phyloP scores from a whole-genome alignment of 164 flowering plant genomes.

The Platanus orientalis region DNA sequence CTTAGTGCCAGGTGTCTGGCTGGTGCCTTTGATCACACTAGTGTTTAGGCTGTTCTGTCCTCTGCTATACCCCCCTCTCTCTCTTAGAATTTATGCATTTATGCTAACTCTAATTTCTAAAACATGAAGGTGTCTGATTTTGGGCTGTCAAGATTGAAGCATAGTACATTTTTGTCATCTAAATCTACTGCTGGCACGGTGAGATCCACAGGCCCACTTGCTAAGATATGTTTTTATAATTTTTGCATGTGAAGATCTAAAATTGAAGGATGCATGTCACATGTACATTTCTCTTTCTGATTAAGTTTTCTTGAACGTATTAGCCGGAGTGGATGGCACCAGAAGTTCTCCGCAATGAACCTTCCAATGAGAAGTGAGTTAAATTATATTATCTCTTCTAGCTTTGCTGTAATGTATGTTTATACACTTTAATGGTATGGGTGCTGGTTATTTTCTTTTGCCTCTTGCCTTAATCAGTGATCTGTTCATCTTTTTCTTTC shows the following conservation, averaged over 20 bases:
- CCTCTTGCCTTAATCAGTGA: not conserved
- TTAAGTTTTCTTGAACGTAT: conserved; percentile 13
- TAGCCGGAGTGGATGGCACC: conserved; percentile 99
- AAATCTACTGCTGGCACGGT: conserved; percentile 99
- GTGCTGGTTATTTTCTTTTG: not conserved
- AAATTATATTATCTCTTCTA: not conserved
- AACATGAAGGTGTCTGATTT: conserved; percentile 85
- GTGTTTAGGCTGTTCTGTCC: too few relatives aligned
- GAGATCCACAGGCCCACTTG: conserved; percentile 23
- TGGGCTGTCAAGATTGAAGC: conserved; percentile 96
- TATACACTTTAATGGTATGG: too few relatives aligned
- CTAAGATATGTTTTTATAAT: not conserved
- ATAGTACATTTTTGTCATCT: conserved; percentile 91
- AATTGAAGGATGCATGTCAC: not conserved
- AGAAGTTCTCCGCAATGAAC: conserved; percentile 95
- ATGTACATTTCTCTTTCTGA: conserved; percentile 5
- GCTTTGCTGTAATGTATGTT: not conserved
- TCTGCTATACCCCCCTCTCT: not conserved
- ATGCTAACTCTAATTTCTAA: not conserved
- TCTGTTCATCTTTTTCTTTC: too few relatives aligned
- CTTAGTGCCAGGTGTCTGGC: too few relatives aligned
- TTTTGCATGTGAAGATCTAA: not conserved
- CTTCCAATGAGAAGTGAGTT: conserved; percentile 94
- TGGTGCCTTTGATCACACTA: too few relatives aligned
- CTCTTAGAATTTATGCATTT: not conserved